These are phyloP conservation scores for Elsinoe batatas DNA, from an alignment of 2,329 filamentous ascomycete genomes.

Conservation along the genomic window DNA sequence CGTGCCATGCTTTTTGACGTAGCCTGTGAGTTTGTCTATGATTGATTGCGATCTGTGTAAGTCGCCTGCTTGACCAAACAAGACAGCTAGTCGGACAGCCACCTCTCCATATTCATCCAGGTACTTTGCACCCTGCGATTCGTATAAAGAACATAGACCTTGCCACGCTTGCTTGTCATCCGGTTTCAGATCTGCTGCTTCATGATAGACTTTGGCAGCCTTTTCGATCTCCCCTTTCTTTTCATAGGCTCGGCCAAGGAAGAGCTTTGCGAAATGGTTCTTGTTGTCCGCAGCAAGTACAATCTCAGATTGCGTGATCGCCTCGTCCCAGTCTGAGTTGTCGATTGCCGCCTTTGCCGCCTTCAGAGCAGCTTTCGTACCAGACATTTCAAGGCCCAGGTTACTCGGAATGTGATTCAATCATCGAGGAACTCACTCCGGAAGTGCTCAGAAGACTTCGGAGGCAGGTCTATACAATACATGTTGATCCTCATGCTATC, in stretches of 20 bases:
- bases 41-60: slow-evolving; percentile 49
- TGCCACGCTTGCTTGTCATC: slow-evolving; percentile 82
- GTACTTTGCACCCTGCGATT: slow-evolving; percentile 60
- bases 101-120: slow-evolving; percentile 66
- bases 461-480: too few relatives aligned
- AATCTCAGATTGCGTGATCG: slow-evolving; percentile 56
- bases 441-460: too few relatives aligned
- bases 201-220: slow-evolving; percentile 65
- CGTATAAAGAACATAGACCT: slow-evolving; percentile 75
- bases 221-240: slow-evolving; percentile 62
- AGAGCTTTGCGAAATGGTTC: slow-evolving; percentile 80
- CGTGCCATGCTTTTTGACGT: slow-evolving; percentile 63
- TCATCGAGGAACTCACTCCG: too few relatives aligned
- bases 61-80: slow-evolving; percentile 59
- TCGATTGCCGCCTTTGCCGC: slow-evolving; percentile 69
- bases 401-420: background rate
- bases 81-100: slow-evolving; percentile 61
- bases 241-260: slow-evolving; percentile 75
- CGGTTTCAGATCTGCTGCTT: slow-evolving; percentile 61
- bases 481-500: too few relatives aligned
- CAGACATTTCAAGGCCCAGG: slow-evolving; percentile 26
- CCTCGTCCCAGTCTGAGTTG: slow-evolving; percentile 68
- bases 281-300: slow-evolving; percentile 62
- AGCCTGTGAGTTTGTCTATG: slow-evolving; percentile 69
- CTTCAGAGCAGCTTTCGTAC: slow-evolving; percentile 66